Base-by-base conservation (phyloP, 495 filamentous ascomycete genomes). In the Saxophila tyrrhenica region DNA sequence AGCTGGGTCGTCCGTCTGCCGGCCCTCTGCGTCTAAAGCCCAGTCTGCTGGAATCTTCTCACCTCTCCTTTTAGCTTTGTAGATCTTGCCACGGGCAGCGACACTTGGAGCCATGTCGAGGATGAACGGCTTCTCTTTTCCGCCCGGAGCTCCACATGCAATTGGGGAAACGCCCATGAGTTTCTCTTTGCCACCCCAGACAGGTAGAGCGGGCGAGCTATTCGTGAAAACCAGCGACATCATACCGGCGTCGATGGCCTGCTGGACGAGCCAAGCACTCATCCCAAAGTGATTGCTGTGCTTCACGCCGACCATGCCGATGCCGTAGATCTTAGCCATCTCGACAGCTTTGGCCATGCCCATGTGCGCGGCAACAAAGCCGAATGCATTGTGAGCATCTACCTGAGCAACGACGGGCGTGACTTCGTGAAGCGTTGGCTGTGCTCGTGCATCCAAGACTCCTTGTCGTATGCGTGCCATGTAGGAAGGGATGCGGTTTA, bases 261-360 rank as follows among this genome's bases (percentile, higher is more conserved):
- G 82, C 65, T 83, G 78, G 35, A 87, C 85, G 8, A 89, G 53
- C 84, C 85, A 88, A 0, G 85, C 85, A 0, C 76, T 77, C 84
- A 88, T 89, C 51, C 86, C 86, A 59, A 86, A 87, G 66, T 90
- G 86, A 64, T 90, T 90, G 53, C 77, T 82, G 67, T 82, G 81
- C 65, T 82, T 84, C 60, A 88, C 73, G 45, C 74, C 76, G 5
- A 80, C 84, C 74, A 90, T 76, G 11, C 84, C 86, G 54, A 90
- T 82, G 19, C 86, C 86, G 57, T 75, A 82, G 16, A 70, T 72
- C 35, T 69, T 63, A 0, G 86, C 84, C 76, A 84, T 83, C 13
- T 71, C 66, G 58, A 85, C 79, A 13, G 84, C 85, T 0, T 68
- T 66, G 13, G 55, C 57, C 79, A 90, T 88, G 19, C 74, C 84